Base-by-base conservation (phyloP, 1,139 yeast species). In the Yamadazyma spencermartinsiae region DNA sequence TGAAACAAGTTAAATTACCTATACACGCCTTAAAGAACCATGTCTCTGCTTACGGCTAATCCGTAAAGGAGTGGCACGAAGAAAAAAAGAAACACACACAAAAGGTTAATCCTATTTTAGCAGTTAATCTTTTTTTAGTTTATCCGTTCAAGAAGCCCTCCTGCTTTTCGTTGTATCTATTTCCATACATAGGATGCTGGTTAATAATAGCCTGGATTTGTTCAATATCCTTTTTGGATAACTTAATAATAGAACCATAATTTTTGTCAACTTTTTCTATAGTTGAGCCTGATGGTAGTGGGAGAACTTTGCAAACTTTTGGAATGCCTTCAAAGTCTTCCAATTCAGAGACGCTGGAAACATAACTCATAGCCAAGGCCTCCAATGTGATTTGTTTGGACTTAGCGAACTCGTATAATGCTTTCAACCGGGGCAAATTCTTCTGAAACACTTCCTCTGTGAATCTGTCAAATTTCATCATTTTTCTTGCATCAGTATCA, bases 241-340 rank as follows among this genome's bases (percentile, higher is more conserved):
- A 36, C 12, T 35, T 23, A 6, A 34, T 19, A 16, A 33, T 21
- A 19, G 23, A 17, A 29, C 72, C 66, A 46, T 74, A 68, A 61
- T 86, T 86, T 53, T 77, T 83, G 36, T 71, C 68, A 19, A 83
- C 78, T 54, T 86, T 79, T 12, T 60, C 70, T 8, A 65, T 63
- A 18, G 80, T 74, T 4, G 88, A 73, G 7, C 86, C 80, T 39
- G 89, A 82, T 16, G 95, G 95, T 55, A 87, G 84, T 31, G 96
- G 95, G 31, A 88, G 60, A 36, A 86, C 71, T 40, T 67, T 70
- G n/a, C 88, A 77, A 43, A 74, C 76, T 33, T 58, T 68, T 51
- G 53, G 56, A 34, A 53, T 67, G 48, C 66, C 75, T 33, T 48
- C 43, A 41, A 43, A 46, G 21, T 43, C 33, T 25, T 38, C 38